phyloP scores from a whole-genome alignment of 2,329 filamentous ascomycete genomes.

The Chrysoporthe deuterocubensis region DNA sequence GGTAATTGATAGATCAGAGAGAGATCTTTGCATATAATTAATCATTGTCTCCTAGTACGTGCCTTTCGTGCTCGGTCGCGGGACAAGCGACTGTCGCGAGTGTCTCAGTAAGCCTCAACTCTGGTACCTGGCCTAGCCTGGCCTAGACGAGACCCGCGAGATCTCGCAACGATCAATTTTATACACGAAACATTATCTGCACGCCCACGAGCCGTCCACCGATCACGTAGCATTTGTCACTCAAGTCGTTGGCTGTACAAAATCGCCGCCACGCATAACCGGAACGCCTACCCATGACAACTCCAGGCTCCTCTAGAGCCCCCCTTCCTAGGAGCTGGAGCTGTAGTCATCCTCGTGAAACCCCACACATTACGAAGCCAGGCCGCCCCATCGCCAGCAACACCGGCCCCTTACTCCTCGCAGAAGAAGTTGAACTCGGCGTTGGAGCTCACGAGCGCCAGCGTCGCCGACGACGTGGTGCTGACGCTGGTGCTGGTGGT shows the following conservation, averaged over 20 bases:
- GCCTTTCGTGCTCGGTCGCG: too few species aligned
- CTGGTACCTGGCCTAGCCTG: too few species aligned
- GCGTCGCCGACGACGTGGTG: conserved; percentile 39
- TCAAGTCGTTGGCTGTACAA: background rate
- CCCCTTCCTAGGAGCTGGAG: background rate
- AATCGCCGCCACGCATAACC: background rate
- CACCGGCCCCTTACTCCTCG: conserved; percentile 18
- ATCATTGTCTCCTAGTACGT: too few species aligned
- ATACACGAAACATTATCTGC: background rate
- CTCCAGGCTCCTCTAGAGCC: background rate
- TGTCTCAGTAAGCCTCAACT: too few species aligned
- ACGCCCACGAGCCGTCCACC: background rate
- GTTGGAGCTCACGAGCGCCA: conserved; percentile 43
- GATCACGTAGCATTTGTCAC: background rate
- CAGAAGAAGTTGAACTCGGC: conserved; percentile 53
- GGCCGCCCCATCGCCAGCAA: too few species aligned
- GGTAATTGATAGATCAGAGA: too few species aligned
- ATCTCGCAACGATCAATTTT: background rate
- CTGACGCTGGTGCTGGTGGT: conserved; percentile 32
- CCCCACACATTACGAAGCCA: too few species aligned
- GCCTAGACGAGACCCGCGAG: too few species aligned
- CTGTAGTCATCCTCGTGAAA: too few species aligned
- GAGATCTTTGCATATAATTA: too few species aligned
- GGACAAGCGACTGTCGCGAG: too few species aligned
- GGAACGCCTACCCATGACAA: background rate